Percentiles rank a stretch among this genome's conserved stretches.
Conservation (phyloP, 345 rosid genomes). For the Physaria fendleri region DNA sequence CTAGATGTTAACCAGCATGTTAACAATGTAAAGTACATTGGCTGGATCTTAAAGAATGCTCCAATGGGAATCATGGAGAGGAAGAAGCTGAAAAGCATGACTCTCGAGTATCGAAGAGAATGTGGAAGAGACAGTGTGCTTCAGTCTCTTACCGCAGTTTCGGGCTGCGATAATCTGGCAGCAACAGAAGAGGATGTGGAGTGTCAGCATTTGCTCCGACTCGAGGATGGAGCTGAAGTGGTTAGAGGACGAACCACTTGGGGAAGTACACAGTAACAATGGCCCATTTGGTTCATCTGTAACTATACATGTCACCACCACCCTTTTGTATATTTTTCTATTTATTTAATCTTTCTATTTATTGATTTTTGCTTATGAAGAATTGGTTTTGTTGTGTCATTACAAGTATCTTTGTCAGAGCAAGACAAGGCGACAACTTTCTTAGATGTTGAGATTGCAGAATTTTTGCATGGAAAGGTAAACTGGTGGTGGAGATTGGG, state of each 20-base stretch:
- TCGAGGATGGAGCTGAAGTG: conserved; percentile 80
- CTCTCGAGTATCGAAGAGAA: conserved; percentile 92
- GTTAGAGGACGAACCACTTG: conserved; percentile 68
- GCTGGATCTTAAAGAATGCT: conserved; percentile 99
- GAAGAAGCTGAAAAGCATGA: conserved; percentile 68
- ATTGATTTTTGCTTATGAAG: conserved; percentile 7
- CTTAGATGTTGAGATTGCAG: conserved; percentile 30
- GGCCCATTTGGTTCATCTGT: conserved; percentile 17
- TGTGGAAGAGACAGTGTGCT: conserved; percentile 89
- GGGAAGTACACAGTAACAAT: too few species aligned
- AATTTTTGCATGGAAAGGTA: conserved; percentile 35
- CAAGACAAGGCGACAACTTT: conserved; percentile 20
- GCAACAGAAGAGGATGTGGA: conserved; percentile 46
- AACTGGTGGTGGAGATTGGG: conserved; percentile 79
- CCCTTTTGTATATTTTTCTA: conserved; percentile 20
- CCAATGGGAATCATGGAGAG: conserved; percentile 77
- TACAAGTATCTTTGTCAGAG: conserved; percentile 28
- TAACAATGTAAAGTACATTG: conserved; percentile 93
- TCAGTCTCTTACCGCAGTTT: conserved; percentile 76
- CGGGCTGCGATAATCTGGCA: conserved; percentile 40
- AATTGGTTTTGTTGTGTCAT: conserved; percentile 13
- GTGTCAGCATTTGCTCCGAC: conserved; percentile 91
- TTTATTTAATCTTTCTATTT: conserved; percentile 29
- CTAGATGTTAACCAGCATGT: conserved; percentile 98
- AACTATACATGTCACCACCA: conserved; percentile 15